phyloP scores from a whole-genome alignment of 1,284 basidiomycete species.

The Sphagnurus paluster region DNA sequence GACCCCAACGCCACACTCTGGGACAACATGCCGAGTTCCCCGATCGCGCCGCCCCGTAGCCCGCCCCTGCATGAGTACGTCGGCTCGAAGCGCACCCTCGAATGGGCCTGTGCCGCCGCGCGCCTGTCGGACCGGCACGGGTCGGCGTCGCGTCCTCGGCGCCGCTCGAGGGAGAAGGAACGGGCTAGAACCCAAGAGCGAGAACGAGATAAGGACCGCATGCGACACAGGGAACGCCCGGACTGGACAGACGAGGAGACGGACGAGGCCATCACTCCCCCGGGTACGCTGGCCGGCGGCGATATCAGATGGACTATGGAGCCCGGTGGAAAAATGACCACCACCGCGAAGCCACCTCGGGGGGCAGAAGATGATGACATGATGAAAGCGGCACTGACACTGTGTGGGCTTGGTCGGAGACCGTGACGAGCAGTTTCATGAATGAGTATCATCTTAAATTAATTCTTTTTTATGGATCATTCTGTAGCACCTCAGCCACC shows the following conservation, averaged over 20 bases:
- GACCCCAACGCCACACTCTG: conserved; percentile 45
- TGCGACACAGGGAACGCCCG: conserved; percentile 13
- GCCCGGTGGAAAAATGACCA: conserved; percentile 16
- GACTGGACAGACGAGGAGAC: conserved; percentile 38
- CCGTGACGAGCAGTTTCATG: conserved; percentile 7
- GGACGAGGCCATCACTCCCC: conserved; percentile 40
- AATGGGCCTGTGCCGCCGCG: conserved; percentile 73
- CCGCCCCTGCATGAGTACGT: conserved; percentile 50
- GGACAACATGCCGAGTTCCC: conserved; percentile 75
- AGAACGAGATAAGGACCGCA: neutral
- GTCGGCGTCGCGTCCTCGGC: conserved; percentile 6
- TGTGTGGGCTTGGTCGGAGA: conserved; percentile 57
- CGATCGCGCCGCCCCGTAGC: conserved; percentile 49
- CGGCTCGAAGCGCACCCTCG: conserved; percentile 55
- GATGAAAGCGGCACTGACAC: conserved; percentile 60
- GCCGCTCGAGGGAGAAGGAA: conserved; percentile 3
- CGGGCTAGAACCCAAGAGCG: neutral
- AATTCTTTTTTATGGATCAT: conserved; percentile 16
- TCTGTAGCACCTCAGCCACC: conserved; percentile 4
- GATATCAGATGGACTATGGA: conserved; percentile 33
- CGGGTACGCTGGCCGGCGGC: conserved; percentile 33
- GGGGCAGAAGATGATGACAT: conserved; percentile 53
- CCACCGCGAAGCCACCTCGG: conserved; percentile 4
- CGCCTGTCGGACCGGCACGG: conserved; percentile 36
- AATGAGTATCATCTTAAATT: conserved; percentile 13